These are phyloP conservation scores for Durusdinium trenchii DNA, from an alignment of 73 alveolate species.

Conservation along the genomic window DNA sequence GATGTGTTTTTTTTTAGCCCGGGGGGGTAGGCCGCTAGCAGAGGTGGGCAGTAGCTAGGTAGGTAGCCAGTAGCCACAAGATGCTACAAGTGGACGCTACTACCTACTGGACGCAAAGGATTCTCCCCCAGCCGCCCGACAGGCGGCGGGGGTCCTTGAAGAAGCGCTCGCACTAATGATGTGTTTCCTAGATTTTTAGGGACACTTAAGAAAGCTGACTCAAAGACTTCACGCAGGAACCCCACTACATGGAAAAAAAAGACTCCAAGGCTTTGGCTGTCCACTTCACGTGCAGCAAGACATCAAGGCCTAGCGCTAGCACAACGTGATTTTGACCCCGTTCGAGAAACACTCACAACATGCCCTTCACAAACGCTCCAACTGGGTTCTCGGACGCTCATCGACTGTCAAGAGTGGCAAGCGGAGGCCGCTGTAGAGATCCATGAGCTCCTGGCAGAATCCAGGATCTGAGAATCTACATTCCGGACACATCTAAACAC, in stretches of 20 bases:
- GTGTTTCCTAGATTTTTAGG: too few relatives aligned
- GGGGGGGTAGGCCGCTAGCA: not conserved
- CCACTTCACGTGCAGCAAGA: constrained; percentile 99
- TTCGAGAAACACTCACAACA: not conserved
- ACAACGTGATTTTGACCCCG: not conserved
- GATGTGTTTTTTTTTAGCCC: not conserved
- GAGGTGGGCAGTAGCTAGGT: too few relatives aligned
- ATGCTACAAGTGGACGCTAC: too few relatives aligned
- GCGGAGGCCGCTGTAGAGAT: constrained; percentile 98
- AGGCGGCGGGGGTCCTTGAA: too few relatives aligned
- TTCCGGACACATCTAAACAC: not conserved
- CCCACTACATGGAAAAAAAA: too few relatives aligned
- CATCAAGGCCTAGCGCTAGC: constrained; percentile 97
- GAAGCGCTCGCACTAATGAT: too few relatives aligned
- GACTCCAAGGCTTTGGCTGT: constrained; percentile 97
- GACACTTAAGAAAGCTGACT: too few relatives aligned
- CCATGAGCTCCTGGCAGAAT: constrained; percentile 99
- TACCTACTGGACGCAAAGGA: too few relatives aligned
- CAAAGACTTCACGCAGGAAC: too few relatives aligned
- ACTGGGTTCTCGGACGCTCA: constrained; percentile 96
- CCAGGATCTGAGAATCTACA: not conserved
- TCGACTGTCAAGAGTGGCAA: constrained; percentile 98
- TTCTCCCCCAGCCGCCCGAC: too few relatives aligned
- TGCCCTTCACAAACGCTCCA: not conserved
- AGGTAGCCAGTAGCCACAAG: too few relatives aligned